phyloP scores from a whole-genome alignment of 192 early-diverging fungal species.

The Phycomyces blakesleeanus region DNA sequence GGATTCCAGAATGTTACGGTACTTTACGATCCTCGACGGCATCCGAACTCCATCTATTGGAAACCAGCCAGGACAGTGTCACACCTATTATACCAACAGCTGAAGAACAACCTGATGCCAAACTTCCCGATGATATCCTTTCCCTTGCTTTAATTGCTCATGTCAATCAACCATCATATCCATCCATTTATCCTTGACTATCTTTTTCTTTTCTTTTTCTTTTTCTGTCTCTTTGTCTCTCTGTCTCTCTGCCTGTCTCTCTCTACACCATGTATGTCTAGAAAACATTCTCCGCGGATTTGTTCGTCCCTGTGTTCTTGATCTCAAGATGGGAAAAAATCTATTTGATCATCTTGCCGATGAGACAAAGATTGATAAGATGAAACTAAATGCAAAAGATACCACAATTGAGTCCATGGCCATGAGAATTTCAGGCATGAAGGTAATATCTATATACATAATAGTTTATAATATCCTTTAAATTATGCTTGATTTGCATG shows the following conservation, averaged over 20 bases:
- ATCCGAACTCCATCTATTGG: conserved; percentile 13
- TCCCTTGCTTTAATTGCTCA: conserved; percentile 8
- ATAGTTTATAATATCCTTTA: no score
- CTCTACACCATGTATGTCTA: conserved; percentile 57
- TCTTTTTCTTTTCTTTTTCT: neutral
- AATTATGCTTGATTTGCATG: no score
- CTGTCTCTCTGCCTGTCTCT: no score
- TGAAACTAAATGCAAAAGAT: conserved; percentile 56
- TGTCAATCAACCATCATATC: neutral
- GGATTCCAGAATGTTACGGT: conserved; percentile 71
- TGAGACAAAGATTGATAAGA: conserved; percentile 64
- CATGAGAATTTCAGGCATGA: conserved; percentile 68
- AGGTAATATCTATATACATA: conserved; percentile 39
- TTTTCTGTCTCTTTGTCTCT: no score
- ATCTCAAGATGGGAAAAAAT: conserved; percentile 83
- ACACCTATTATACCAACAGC: neutral
- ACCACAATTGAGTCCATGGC: conserved; percentile 69
- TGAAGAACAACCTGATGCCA: neutral
- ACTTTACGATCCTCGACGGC: conserved; percentile 34
- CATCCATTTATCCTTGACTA: neutral
- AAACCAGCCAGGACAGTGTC: conserved; percentile 2
- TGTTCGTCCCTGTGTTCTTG: conserved; percentile 72
- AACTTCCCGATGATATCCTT: conserved; percentile 39
- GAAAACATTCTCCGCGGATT: conserved; percentile 75
- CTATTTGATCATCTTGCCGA: conserved; percentile 71